A percentile compares a stretch with the other conserved stretches of the same genome.
phyloP scores from a whole-genome alignment of 306 rosid genomes.

The Datisca glomerata region DNA sequence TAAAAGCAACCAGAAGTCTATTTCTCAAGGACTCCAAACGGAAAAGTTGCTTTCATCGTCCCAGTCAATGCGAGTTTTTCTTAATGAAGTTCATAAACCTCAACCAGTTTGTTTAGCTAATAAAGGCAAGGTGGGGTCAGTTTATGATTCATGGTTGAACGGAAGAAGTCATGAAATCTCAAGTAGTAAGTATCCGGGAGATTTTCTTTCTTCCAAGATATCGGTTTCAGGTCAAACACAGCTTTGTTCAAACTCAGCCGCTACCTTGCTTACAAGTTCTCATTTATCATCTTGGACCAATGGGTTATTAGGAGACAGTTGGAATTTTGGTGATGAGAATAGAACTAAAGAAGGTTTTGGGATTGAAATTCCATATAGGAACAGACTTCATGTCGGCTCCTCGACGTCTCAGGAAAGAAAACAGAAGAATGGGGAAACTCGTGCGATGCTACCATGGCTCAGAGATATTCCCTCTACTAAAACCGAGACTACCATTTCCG shows the following conservation, averaged over 20 bases:
- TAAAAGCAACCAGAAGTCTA: conserved; percentile 29
- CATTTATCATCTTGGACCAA: conserved; percentile 46
- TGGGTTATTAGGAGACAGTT: conserved; percentile 37
- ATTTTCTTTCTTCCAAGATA: conserved; percentile 29
- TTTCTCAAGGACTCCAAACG: conserved; percentile 36
- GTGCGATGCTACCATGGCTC: conserved; percentile 10
- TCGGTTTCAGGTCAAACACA: conserved; percentile 41
- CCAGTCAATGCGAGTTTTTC: conserved; percentile 35
- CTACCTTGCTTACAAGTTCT: conserved; percentile 34
- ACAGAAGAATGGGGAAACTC: not conserved
- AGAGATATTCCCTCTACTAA: not conserved
- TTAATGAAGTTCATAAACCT: conserved; percentile 31
- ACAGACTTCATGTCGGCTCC: not conserved
- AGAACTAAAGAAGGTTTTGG: not conserved
- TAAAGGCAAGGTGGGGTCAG: conserved; percentile 41
- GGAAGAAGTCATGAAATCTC: conserved; percentile 35
- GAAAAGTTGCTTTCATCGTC: conserved; percentile 36
- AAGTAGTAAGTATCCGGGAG: conserved; percentile 26
- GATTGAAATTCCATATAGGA: not conserved
- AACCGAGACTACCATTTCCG: conserved; percentile 3
- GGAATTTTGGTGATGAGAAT: conserved; percentile 3
- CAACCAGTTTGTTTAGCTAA: conserved; percentile 23
- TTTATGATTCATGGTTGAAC: conserved; percentile 35
- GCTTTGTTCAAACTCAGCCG: conserved; percentile 29
- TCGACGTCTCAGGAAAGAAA: not conserved